phyloP scores from a whole-genome alignment of 331 rosid genomes.

The Erythrophleum ivorense region DNA sequence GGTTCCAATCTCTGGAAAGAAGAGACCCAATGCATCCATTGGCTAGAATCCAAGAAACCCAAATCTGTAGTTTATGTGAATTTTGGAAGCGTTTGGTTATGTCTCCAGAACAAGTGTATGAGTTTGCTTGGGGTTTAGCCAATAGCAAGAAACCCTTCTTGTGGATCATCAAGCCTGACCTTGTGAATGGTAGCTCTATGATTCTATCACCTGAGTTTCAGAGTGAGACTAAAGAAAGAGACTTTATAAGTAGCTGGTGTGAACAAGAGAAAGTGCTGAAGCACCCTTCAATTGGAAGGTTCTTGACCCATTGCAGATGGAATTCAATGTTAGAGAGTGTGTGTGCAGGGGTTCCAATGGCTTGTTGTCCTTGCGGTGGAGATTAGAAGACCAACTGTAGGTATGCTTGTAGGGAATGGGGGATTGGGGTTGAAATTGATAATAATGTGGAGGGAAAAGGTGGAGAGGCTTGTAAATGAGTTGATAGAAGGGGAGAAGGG shows the following conservation, averaged over 20 bases:
- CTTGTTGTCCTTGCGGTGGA: constrained; percentile 27
- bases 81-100: background rate
- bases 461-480: too few species aligned
- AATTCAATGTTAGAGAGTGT: constrained; percentile 27
- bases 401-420: too few species aligned
- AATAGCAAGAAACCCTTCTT: constrained; percentile 36
- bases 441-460: too few species aligned
- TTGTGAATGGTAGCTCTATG: constrained; percentile 23
- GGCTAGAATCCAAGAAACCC: constrained; percentile 30
- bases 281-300: constrained; percentile 26
- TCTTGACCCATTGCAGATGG: constrained; percentile 33
- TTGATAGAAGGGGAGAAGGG: too few species aligned
- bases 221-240: constrained; percentile 20
- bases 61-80: constrained; percentile 2
- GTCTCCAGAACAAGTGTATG: constrained; percentile 9
- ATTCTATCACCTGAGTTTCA: background rate
- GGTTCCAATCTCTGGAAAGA: constrained; percentile 29
- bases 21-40: constrained; percentile 18
- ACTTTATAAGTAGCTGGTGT: constrained; percentile 31
- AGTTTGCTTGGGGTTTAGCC: constrained; percentile 42
- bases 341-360: constrained; percentile 29
- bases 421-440: too few species aligned
- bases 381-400: background rate
- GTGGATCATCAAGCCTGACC: constrained; percentile 40
- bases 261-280: constrained; percentile 26